Base-by-base conservation (phyloP, 192 early-diverging fungal species). In the Gamsiella multidivaricata region DNA sequence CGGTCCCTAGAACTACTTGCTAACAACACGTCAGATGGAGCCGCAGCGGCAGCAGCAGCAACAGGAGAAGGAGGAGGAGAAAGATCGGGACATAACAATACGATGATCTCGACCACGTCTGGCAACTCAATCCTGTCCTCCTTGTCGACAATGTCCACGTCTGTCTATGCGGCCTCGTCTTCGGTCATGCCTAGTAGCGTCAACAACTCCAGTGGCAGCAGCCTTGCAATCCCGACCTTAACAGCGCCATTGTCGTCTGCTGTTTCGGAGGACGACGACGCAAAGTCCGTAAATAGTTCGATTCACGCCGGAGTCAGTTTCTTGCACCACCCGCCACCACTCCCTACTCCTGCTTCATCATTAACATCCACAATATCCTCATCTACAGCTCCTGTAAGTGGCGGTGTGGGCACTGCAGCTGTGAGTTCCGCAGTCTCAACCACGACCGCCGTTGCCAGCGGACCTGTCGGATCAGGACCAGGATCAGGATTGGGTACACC, bases 401-500 rank as follows among this genome's bases (percentile, higher is more conserved):
- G n/a, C n/a, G n/a, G n/a, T n/a, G n/a, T n/a, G n/a, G n/a, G n/a
- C n/a, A n/a, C n/a, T n/a, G n/a, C n/a, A n/a, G n/a, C n/a, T n/a
- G n/a, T n/a, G n/a, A n/a, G n/a, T n/a, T n/a, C n/a, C n/a, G n/a
- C n/a, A n/a, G n/a, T n/a, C n/a, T n/a, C 15, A 37, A 39, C 45
- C 12, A 9, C 42, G 3, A 8, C 11, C 32, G 6, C 15, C 4
- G 26, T 5, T 61, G 33, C 46, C 42, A 15, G 17, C 80, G 51
- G 83, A 81, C 60, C 66, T 15, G 18, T 54, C 23, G 50, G 68
- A 75, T n/a, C n/a, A n/a, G n/a, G n/a, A n/a, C n/a, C n/a, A n/a
- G n/a, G n/a, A n/a, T n/a, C n/a, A n/a, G n/a, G n/a, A n/a, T n/a
- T n/a, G n/a, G n/a, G n/a, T n/a, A 32, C 46, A 46, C 34, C 45